Conservation (phyloP, 1,284 basidiomycete genomes). For the Microbotryomycetes sp. region DNA sequence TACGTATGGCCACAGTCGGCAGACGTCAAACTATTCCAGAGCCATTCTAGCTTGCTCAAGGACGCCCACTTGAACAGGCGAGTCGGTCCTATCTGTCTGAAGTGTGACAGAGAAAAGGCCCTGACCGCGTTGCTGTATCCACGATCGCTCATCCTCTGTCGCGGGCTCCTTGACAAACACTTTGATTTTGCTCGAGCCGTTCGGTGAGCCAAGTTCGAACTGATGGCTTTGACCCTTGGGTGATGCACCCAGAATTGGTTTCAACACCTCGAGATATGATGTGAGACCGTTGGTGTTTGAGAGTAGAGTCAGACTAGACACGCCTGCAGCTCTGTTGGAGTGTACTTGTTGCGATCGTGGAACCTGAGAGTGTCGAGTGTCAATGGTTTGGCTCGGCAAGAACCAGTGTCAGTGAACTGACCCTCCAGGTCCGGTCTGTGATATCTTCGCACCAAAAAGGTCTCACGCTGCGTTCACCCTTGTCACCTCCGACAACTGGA, state of each 20-base stretch:
- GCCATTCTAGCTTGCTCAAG: no score
- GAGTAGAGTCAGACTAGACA: slow-evolving; percentile 2
- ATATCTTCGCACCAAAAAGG: slow-evolving; percentile 19
- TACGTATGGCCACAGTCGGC: no score
- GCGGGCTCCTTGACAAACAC: slow-evolving; percentile 2
- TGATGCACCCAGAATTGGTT: neutral
- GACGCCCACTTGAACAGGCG: no score
- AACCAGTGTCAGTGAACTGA: neutral
- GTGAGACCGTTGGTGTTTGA: neutral
- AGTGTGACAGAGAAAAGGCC: slow-evolving; percentile 7
- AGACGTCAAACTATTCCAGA: no score
- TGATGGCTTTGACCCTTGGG: neutral
- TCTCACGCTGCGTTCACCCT: slow-evolving; percentile 2
- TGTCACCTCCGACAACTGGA: neutral
- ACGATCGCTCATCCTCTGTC: neutral
- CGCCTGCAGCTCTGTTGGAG: neutral
- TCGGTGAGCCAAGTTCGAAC: slow-evolving; percentile 5
- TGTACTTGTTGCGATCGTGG: neutral
- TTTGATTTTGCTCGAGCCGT: neutral
- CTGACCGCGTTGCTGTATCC: slow-evolving; percentile 3
- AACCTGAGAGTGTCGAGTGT: neutral
- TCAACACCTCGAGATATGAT: neutral
- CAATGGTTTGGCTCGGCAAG: neutral
- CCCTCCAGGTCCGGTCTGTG: slow-evolving; percentile 1
- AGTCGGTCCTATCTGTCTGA: neutral